These are phyloP conservation scores for Macrolepiota albuminosa DNA, from an alignment of 768 basidiomycete genomes.

Conservation along the genomic window DNA sequence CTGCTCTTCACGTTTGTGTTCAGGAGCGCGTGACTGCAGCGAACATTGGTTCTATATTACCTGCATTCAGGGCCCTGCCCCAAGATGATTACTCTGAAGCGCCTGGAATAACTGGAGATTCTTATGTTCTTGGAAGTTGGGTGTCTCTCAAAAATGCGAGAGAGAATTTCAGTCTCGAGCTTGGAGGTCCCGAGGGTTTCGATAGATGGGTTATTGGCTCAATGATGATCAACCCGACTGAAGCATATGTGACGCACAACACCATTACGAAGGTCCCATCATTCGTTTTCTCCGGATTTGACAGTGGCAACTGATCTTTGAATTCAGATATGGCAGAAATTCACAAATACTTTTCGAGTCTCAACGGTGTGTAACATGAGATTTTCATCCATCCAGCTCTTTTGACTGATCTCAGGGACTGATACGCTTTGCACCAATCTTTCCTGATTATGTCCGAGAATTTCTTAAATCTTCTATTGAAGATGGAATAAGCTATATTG, in stretches of 20 bases:
- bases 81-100: slow-evolving; percentile 24
- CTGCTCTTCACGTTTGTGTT: slow-evolving; percentile 56
- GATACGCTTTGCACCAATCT: slow-evolving; percentile 53
- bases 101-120: slow-evolving; percentile 32
- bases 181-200: slow-evolving; percentile 64
- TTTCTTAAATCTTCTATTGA: slow-evolving; percentile 59
- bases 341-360: slow-evolving; percentile 47
- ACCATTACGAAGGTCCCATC: slow-evolving; percentile 54
- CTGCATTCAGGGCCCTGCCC: slow-evolving; percentile 51
- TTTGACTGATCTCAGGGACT: slow-evolving; percentile 28
- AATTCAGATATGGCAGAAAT: slow-evolving; percentile 72
- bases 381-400: neutral
- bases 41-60: slow-evolving; percentile 40
- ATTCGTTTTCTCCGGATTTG: neutral
- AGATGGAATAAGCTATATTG: slow-evolving; percentile 70
- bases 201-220: slow-evolving; percentile 59
- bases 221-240: slow-evolving; percentile 63
- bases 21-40: slow-evolving; percentile 31
- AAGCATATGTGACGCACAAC: slow-evolving; percentile 72
- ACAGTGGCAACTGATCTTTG: neutral
- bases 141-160: slow-evolving; percentile 52
- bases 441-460: slow-evolving; percentile 52
- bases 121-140: slow-evolving; percentile 47
- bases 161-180: slow-evolving; percentile 38
- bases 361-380: slow-evolving; percentile 34